Conservation (phyloP, 192 early-diverging fungal genomes). For the Entomortierella lignicola region DNA sequence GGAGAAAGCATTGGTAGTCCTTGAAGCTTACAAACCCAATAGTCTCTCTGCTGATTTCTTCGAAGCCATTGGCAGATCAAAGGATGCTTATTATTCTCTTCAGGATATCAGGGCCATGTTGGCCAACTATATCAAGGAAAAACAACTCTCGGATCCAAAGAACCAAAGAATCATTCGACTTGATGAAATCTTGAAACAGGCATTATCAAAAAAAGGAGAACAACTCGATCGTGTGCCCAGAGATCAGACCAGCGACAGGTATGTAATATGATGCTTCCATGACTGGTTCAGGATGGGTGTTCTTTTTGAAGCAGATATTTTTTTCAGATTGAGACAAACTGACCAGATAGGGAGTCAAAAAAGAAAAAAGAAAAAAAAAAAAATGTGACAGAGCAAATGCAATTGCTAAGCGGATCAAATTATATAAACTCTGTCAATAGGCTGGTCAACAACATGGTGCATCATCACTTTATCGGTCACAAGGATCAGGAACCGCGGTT, state of each 20-base stretch:
- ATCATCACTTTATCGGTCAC: constrained; percentile 34
- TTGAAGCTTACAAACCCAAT: constrained; percentile 69
- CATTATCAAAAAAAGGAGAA: constrained; percentile 37
- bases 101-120: constrained; percentile 69
- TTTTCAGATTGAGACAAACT: no score
- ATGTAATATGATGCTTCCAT: neutral
- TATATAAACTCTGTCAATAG: constrained; percentile 8
- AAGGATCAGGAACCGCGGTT: constrained; percentile 33
- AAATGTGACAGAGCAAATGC: no score
- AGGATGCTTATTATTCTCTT: constrained; percentile 67
- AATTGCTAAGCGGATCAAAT: neutral
- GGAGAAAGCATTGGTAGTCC: constrained; percentile 45
- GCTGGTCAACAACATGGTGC: constrained; percentile 37
- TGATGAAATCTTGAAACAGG: constrained; percentile 19
- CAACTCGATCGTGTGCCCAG: constrained; percentile 26
- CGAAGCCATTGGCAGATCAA: constrained; percentile 55
- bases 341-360: no score
- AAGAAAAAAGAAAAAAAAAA: constrained; percentile 3
- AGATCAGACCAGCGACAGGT: constrained; percentile 38
- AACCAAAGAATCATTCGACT: constrained; percentile 53
- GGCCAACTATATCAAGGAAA: constrained; percentile 71
- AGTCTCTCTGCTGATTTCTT: constrained; percentile 62
- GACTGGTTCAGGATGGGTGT: no score
- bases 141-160: constrained; percentile 67
- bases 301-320: no score